Conservation (phyloP, 2,329 filamentous ascomycete genomes). For the Tolypocladium ovalisporum region DNA sequence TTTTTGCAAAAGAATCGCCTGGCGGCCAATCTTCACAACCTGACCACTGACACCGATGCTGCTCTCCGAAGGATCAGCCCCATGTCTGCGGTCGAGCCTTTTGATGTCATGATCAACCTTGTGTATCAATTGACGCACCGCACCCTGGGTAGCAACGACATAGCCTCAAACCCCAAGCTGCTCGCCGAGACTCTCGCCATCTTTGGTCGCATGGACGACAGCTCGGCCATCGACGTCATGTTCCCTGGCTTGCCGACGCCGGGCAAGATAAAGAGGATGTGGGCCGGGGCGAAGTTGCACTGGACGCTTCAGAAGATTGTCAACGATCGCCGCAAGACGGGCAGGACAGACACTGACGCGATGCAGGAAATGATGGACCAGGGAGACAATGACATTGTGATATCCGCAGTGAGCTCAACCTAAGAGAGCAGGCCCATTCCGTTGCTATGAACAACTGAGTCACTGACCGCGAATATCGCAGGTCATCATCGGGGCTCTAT, state of each 20-base stretch:
- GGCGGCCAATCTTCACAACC: slow-evolving; percentile 22
- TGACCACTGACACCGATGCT: slow-evolving; percentile 28
- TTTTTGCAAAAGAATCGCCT: slow-evolving; percentile 27
- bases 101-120: slow-evolving; percentile 39
- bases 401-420: slow-evolving; percentile 24
- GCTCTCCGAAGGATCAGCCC: slow-evolving; percentile 1
- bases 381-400: slow-evolving; percentile 30
- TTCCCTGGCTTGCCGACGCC: slow-evolving; percentile 40
- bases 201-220: slow-evolving; percentile 35
- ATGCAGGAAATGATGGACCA: slow-evolving; percentile 42
- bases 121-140: slow-evolving; percentile 48
- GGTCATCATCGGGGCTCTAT: slow-evolving; percentile 42
- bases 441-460: neutral
- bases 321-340: slow-evolving; percentile 29
- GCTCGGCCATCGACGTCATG: slow-evolving; percentile 33
- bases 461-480: slow-evolving; percentile 6
- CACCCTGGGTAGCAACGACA: slow-evolving; percentile 39
- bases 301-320: slow-evolving; percentile 36
- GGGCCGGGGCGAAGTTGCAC: slow-evolving; percentile 35
- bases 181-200: slow-evolving; percentile 29
- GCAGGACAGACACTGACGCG: slow-evolving; percentile 33
- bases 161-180: slow-evolving; percentile 33
- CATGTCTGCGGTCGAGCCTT: slow-evolving; percentile 29
- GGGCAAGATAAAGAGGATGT: slow-evolving; percentile 29
- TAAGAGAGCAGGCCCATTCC: neutral